phyloP scores from a whole-genome alignment of 345 rosid species.

The Gynandropsis gynandra region DNA sequence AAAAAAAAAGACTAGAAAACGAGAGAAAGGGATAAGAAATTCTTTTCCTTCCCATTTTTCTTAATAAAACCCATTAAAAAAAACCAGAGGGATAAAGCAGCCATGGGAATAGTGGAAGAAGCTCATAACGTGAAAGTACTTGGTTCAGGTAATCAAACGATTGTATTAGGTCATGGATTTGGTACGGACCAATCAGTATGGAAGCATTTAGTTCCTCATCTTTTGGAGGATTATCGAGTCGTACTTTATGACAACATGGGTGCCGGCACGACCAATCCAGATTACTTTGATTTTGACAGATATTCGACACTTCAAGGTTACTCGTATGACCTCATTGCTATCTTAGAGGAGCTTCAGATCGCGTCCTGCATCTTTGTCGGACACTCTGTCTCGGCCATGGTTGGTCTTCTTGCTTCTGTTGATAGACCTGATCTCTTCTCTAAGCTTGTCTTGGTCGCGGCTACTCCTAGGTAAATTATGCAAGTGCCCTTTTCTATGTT shows the following conservation, averaged over 20 bases:
- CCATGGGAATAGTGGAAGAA: constrained; percentile 71
- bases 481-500: too few species aligned
- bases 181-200: constrained; percentile 94
- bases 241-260: constrained; percentile 84
- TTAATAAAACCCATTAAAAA: too few species aligned
- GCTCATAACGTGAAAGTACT: constrained; percentile 79
- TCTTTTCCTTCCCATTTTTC: too few species aligned
- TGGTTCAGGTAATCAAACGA: constrained; percentile 52
- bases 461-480: constrained; percentile 57
- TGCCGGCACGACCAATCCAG: constrained; percentile 89
- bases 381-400: constrained; percentile 82
- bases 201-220: constrained; percentile 87
- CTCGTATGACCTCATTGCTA: constrained; percentile 70
- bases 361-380: constrained; percentile 61
- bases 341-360: constrained; percentile 57
- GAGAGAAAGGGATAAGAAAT: too few species aligned
- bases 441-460: constrained; percentile 67
- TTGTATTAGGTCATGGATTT: constrained; percentile 78
- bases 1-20: too few species aligned
- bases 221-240: constrained; percentile 53
- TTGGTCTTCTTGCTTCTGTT: constrained; percentile 76
- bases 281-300: constrained; percentile 71
- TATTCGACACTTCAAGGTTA: constrained; percentile 71
- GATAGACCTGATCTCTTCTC: constrained; percentile 73
- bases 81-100: too few species aligned